These are phyloP conservation scores for Hypocrella siamensis DNA, from an alignment of 2,329 filamentous ascomycete species.

Conservation along the genomic window DNA sequence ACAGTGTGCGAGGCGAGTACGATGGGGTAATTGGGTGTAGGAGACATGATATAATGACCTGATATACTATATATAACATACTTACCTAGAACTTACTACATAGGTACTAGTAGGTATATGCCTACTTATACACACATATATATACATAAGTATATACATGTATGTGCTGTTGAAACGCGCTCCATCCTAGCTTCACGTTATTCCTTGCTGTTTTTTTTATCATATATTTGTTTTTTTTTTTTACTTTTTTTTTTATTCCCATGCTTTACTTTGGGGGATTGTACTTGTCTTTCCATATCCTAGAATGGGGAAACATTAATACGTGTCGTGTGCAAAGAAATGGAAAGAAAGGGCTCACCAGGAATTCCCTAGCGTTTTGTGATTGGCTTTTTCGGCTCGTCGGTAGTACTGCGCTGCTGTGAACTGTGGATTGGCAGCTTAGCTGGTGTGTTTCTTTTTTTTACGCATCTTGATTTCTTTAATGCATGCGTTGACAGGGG, in stretches of 20 bases:
- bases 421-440: conserved; percentile 33
- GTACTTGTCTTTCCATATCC: conserved; percentile 99
- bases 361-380: conserved; percentile 82
- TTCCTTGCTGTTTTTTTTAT: conserved; percentile 4
- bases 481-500: too few relatives aligned
- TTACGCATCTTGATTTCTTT: neutral
- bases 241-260: conserved; percentile 4
- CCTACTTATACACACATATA: neutral
- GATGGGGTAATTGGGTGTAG: too few relatives aligned
- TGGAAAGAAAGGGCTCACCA: too few relatives aligned
- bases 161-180: too few relatives aligned
- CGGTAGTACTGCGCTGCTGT: conserved; percentile 81
- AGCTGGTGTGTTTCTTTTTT: neutral
- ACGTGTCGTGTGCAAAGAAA: too few relatives aligned
- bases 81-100: too few relatives aligned
- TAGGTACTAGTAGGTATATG: neutral
- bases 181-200: neutral
- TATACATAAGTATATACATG: neutral
- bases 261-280: conserved; percentile 25
- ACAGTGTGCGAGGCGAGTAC: too few relatives aligned
- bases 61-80: too few relatives aligned
- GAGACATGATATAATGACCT: too few relatives aligned
- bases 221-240: conserved; percentile 2
- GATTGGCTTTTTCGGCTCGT: conserved; percentile 74
- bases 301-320: conserved; percentile 16